phyloP scores from a whole-genome alignment of 768 basidiomycete genomes.

The Tulasnella sp. region DNA sequence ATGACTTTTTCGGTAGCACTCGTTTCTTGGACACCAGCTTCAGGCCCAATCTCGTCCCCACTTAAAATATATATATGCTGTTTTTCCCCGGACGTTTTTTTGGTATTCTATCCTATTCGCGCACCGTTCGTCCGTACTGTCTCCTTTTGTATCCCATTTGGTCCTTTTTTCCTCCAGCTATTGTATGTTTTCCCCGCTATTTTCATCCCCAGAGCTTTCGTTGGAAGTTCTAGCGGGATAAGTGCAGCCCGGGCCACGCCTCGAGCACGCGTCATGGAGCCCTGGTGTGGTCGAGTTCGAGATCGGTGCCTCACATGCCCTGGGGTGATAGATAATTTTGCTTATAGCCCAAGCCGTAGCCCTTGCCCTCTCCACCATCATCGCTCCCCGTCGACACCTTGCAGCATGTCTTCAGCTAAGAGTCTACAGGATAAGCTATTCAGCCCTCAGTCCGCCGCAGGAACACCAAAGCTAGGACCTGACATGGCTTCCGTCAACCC shows the following conservation, averaged over 20 bases:
- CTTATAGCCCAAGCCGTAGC: too few species aligned
- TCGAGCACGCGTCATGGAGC: too few species aligned
- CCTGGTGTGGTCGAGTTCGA: too few species aligned
- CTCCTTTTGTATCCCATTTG: not conserved
- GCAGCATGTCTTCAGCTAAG: conserved; percentile 40
- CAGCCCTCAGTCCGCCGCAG: conserved; percentile 24
- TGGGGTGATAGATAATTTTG: too few species aligned
- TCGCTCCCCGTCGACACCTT: not conserved
- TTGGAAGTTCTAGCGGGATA: too few species aligned
- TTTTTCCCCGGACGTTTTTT: not conserved
- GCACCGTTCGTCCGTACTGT: not conserved
- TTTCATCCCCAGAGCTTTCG: too few species aligned
- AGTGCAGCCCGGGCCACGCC: too few species aligned
- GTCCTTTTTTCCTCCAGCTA: not conserved
- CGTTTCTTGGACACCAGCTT: not conserved
- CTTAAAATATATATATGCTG: conserved; percentile 7
- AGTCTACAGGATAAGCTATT: conserved; percentile 70
- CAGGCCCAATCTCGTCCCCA: not conserved
- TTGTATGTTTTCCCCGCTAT: too few species aligned
- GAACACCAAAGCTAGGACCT: conserved; percentile 11
- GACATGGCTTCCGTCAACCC: conserved; percentile 24
- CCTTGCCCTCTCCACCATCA: too few species aligned
- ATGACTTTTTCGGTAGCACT: not conserved
- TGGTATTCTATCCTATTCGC: not conserved
- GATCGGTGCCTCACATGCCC: too few species aligned